phyloP scores from a whole-genome alignment of 768 basidiomycete genomes.

The Boletus eberwhitei region DNA sequence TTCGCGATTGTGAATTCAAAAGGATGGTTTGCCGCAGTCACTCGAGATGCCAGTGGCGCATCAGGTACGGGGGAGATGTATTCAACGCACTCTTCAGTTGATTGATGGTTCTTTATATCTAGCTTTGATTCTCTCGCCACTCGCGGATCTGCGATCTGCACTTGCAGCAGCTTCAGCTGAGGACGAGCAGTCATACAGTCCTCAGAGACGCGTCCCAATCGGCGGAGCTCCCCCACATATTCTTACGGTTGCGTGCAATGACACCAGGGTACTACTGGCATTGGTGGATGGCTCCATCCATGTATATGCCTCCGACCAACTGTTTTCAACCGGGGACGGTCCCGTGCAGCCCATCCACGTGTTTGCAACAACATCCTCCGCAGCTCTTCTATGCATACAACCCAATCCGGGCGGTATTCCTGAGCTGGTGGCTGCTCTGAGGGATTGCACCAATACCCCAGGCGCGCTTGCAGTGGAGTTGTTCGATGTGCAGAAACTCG shows the following conservation, averaged over 20 bases:
- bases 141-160: conserved; percentile 56
- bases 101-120: background rate
- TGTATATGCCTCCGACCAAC: conserved; percentile 52
- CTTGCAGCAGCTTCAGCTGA: conserved; percentile 41
- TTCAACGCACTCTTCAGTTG: background rate
- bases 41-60: conserved; percentile 31
- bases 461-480: conserved; percentile 52
- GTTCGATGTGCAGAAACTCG: conserved; percentile 52
- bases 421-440: conserved; percentile 59
- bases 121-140: conserved; percentile 64
- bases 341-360: conserved; percentile 47
- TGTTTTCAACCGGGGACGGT: conserved; percentile 47
- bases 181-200: conserved; percentile 43
- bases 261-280: conserved; percentile 58
- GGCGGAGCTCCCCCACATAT: conserved; percentile 47
- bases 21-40: conserved; percentile 71
- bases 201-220: conserved; percentile 49
- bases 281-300: conserved; percentile 56
- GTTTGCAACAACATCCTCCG: conserved; percentile 41
- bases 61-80: conserved; percentile 34
- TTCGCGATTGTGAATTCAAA: conserved; percentile 58
- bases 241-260: conserved; percentile 55
- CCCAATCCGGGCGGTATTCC: conserved; percentile 62
- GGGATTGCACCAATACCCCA: conserved; percentile 33
- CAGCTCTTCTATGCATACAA: conserved; percentile 50